Evolutionary conservation across 495 filamentous ascomycete genomes (phyloP).

Genomic region (Lentithecium fluviatile): DNA sequence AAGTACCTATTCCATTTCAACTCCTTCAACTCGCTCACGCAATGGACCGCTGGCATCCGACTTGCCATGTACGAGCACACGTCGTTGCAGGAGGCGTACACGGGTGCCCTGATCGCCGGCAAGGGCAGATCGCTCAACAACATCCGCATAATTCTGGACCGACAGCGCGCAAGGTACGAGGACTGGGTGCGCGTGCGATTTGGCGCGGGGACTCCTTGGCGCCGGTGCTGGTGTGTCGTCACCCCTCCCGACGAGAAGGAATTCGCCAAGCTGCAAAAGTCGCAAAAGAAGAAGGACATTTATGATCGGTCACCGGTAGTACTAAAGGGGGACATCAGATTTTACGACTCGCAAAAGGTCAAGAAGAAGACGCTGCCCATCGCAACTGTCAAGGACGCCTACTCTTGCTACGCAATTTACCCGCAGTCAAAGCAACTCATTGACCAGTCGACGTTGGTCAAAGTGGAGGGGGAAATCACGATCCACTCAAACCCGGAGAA

Average conservation of each 20-base stretch:
- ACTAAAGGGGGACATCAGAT: constrained; percentile 84
- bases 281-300: constrained; percentile 77
- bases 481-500: constrained; percentile 73
- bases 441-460: constrained; percentile 89
- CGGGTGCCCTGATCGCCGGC: constrained; percentile 89
- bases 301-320: constrained; percentile 69
- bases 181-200: constrained; percentile 97
- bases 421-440: constrained; percentile 90
- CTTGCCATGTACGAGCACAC: constrained; percentile 94
- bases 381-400: constrained; percentile 85
- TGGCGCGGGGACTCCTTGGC: constrained; percentile 94
- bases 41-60: constrained; percentile 95
- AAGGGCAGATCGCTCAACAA: constrained; percentile 87
- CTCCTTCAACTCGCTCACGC: constrained; percentile 84
- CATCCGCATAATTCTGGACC: constrained; percentile 81
- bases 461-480: constrained; percentile 87
- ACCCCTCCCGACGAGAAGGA: constrained; percentile 91
- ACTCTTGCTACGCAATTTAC: constrained; percentile 92
- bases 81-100: constrained; percentile 93
- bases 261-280: constrained; percentile 75
- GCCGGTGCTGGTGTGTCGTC: constrained; percentile 94
- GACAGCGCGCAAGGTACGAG: constrained; percentile 69
- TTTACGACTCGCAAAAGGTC: constrained; percentile 87
- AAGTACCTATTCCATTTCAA: constrained; percentile 95
- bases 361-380: constrained; percentile 89